Conservation (phyloP, 192 early-diverging fungal genomes). For the Linnemannia hyalina region DNA sequence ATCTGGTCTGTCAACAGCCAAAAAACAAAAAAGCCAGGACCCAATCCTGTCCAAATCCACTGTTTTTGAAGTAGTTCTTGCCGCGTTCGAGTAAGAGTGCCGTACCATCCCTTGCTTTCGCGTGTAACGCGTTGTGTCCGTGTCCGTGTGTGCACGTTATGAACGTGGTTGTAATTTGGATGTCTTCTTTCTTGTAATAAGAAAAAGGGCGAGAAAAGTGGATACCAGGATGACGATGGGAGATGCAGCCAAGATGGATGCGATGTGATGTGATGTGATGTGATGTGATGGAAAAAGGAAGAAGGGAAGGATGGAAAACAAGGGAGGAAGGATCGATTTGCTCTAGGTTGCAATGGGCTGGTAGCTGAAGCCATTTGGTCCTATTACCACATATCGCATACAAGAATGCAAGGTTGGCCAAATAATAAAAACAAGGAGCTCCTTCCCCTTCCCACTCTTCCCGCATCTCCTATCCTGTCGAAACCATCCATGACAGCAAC, state of each 20-base stretch:
- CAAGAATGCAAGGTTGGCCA: neutral
- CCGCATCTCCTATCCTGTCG: neutral
- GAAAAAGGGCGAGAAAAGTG: too few relatives aligned
- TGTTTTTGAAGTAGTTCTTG: too few relatives aligned
- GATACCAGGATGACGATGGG: too few relatives aligned
- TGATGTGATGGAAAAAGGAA: neutral
- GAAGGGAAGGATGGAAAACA: neutral
- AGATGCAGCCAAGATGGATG: too few relatives aligned
- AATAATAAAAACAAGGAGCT: neutral
- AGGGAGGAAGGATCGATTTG: neutral
- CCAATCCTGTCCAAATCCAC: neutral
- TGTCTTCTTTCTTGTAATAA: too few relatives aligned
- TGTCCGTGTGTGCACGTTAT: too few relatives aligned
- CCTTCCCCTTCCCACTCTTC: neutral
- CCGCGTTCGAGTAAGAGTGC: neutral
- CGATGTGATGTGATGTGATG: too few relatives aligned
- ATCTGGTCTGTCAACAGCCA: neutral
- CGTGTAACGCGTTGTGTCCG: too few relatives aligned
- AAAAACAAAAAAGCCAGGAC: neutral
- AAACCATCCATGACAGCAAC: neutral
- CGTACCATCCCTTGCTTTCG: too few relatives aligned
- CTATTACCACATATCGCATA: neutral
- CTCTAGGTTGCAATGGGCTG: neutral
- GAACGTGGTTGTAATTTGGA: too few relatives aligned
- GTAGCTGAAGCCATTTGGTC: neutral